Conservation (phyloP, 73 alveolate species). For the Paramecium primaurelia region DNA sequence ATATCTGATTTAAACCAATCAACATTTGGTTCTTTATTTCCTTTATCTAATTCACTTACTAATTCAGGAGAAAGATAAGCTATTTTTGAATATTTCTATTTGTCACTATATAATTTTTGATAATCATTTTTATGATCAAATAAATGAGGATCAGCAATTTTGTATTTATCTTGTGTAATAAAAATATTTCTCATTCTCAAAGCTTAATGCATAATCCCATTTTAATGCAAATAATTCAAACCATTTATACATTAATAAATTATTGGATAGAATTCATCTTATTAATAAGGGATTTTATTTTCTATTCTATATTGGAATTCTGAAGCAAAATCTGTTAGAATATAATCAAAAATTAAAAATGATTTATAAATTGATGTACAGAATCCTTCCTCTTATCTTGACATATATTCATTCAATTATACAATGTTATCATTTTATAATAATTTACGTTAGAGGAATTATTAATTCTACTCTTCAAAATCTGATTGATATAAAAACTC, state of each 20-base stretch:
- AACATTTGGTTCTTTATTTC: constrained; percentile 31
- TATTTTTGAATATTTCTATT: constrained; percentile 12
- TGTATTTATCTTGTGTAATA: constrained; percentile 15
- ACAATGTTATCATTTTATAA: constrained; percentile 13
- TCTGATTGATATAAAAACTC: not conserved
- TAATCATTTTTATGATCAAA: constrained; percentile 37
- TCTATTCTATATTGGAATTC: constrained; percentile 40
- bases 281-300: not conserved
- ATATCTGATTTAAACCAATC: constrained; percentile 51
- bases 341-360: constrained; percentile 47
- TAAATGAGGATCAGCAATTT: constrained; percentile 61
- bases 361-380: not conserved
- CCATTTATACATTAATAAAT: constrained; percentile 36
- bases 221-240: constrained; percentile 33
- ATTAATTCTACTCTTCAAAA: not conserved
- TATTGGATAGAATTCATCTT: constrained; percentile 50
- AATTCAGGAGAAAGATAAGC: constrained; percentile 53
- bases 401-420: not conserved
- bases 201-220: constrained; percentile 18
- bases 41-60: constrained; percentile 50
- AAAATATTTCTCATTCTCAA: constrained; percentile 48
- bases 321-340: constrained; percentile 49
- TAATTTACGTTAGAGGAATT: not conserved
- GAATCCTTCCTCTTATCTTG: constrained; percentile 31
- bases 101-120: not conserved